Evolutionary conservation across 768 basidiomycete genomes (phyloP).

Genomic region (Candolleomyces eurysporus): DNA sequence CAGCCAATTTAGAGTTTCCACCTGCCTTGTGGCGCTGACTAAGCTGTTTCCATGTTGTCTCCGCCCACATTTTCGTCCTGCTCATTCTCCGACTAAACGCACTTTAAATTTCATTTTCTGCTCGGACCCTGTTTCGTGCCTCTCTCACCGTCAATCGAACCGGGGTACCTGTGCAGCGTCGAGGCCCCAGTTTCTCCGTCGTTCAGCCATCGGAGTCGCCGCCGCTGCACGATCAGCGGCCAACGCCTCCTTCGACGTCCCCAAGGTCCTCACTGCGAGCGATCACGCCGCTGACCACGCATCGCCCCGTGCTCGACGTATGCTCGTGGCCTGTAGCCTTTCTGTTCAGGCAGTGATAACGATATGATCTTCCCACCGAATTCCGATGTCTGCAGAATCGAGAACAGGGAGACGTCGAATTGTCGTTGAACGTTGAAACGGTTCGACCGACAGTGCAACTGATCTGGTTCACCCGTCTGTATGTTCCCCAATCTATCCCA

Average conservation of each 20-base stretch:
- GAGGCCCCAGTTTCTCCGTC: neutral
- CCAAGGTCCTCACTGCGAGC: neutral
- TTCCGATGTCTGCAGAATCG: too few species aligned
- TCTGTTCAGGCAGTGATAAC: too few species aligned
- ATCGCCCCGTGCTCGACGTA: neutral
- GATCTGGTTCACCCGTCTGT: too few species aligned
- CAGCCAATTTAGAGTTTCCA: conserved; percentile 13
- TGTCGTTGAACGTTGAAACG: too few species aligned
- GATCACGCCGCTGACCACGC: conserved; percentile 3
- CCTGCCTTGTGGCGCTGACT: conserved; percentile 7
- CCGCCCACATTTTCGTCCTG: conserved; percentile 1
- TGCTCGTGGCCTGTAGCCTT: neutral
- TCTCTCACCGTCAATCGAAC: neutral
- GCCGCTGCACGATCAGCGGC: neutral
- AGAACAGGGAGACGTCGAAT: too few species aligned
- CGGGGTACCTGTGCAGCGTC: neutral
- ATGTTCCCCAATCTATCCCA: neutral
- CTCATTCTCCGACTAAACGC: neutral
- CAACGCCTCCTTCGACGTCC: neutral
- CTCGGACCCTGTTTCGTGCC: neutral
- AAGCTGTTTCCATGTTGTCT: conserved; percentile 16
- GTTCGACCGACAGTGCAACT: too few species aligned
- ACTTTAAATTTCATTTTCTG: neutral
- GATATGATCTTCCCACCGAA: too few species aligned
- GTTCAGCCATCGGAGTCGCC: neutral